Evolutionary conservation across 2,329 filamentous ascomycete species (phyloP).

Genomic region (Apiospora phragmitis): DNA sequence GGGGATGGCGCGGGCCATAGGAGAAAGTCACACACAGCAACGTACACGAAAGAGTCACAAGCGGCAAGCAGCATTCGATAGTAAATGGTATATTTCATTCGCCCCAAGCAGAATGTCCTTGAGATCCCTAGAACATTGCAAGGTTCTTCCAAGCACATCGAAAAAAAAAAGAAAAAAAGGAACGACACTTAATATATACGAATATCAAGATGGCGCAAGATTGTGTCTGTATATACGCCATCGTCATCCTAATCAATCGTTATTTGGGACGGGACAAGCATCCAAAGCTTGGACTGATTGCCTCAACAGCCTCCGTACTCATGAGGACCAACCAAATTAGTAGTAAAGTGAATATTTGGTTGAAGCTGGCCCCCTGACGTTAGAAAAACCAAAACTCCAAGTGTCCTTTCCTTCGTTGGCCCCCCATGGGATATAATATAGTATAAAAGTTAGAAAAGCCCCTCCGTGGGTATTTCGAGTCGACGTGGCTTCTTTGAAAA

Average conservation of each 20-base stretch:
- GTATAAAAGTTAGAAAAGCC: neutral
- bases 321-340: neutral
- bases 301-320: neutral
- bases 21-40: neutral
- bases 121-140: neutral
- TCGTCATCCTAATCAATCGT: neutral
- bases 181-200: neutral
- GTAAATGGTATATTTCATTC: neutral
- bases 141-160: neutral
- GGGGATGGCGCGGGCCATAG: neutral
- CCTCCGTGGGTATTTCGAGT: neutral
- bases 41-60: neutral
- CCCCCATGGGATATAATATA: conserved; percentile 6
- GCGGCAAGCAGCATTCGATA: neutral
- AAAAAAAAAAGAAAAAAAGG: neutral
- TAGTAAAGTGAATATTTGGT: neutral
- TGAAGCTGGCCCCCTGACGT: neutral
- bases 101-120: neutral
- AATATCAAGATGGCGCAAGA: neutral
- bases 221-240: neutral
- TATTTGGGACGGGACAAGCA: neutral
- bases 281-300: neutral
- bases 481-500: neutral
- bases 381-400: conserved; percentile 7
- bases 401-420: neutral